Conservation (phyloP, 2,329 filamentous ascomycete species). For the Cladosporium austrohemisphaericum region DNA sequence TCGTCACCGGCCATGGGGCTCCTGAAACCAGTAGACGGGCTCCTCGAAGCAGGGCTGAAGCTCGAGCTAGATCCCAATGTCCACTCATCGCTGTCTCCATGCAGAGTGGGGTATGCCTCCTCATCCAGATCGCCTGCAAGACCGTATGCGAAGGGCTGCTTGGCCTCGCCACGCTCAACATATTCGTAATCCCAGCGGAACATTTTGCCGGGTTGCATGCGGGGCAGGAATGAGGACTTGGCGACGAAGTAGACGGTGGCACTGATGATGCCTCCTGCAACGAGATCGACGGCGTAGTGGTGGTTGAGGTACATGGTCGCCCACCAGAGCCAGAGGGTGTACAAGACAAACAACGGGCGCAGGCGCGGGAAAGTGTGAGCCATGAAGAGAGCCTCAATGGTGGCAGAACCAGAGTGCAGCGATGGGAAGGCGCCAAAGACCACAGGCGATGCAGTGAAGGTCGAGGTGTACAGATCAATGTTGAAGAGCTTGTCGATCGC, state of each 20-base stretch:
- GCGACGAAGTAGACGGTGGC: slow-evolving; percentile 74
- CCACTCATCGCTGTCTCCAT: slow-evolving; percentile 77
- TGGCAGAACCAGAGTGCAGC: slow-evolving; percentile 83
- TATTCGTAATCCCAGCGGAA: slow-evolving; percentile 96
- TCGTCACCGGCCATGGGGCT: slow-evolving; percentile 55
- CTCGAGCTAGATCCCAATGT: slow-evolving; percentile 79
- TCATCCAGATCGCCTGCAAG: slow-evolving; percentile 52
- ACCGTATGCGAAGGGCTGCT: slow-evolving; percentile 49
- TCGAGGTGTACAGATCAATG: slow-evolving; percentile 87
- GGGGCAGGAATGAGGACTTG: slow-evolving; percentile 75
- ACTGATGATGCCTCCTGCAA: slow-evolving; percentile 67
- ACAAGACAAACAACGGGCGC: slow-evolving; percentile 73
- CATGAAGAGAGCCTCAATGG: slow-evolving; percentile 88
- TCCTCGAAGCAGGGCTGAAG: slow-evolving; percentile 62
- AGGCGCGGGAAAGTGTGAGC: slow-evolving; percentile 84
- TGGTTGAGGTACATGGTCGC: slow-evolving; percentile 97
- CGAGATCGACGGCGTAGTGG: slow-evolving; percentile 92
- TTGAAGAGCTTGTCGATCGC: slow-evolving; percentile 88
- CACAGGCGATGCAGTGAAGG: slow-evolving; percentile 82
- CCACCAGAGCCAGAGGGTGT: slow-evolving; percentile 95
- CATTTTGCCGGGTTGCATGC: slow-evolving; percentile 76
- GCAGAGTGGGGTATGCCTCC: slow-evolving; percentile 43
- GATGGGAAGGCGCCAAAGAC: slow-evolving; percentile 96
- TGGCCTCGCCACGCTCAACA: slow-evolving; percentile 72
- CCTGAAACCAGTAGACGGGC: slow-evolving; percentile 48